phyloP scores from a whole-genome alignment of 148 eudicot species.

The Bassia scoparia region DNA sequence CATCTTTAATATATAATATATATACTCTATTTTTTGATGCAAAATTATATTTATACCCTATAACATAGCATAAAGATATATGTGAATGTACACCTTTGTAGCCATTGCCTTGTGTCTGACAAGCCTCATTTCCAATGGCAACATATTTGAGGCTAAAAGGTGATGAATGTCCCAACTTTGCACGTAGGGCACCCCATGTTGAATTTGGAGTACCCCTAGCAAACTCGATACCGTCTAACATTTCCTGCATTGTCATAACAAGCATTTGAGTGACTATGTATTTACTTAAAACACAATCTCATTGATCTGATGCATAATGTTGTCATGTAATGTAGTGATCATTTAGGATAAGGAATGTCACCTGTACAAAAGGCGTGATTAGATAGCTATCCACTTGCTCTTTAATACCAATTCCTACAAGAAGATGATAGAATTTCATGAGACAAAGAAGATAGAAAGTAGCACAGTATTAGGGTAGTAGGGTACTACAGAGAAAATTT shows the following conservation, averaged over 20 bases:
- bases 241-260: slow-evolving; percentile 34
- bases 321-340: too few relatives aligned
- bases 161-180: slow-evolving; percentile 64
- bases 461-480: too few relatives aligned
- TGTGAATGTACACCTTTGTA: slow-evolving; percentile 43
- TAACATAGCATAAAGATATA: too few relatives aligned
- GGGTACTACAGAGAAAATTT: too few relatives aligned
- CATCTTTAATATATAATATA: too few relatives aligned
- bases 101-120: slow-evolving; percentile 14
- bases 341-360: neutral
- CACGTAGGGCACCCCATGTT: slow-evolving; percentile 75
- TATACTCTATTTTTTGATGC: too few relatives aligned
- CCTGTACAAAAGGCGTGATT: neutral
- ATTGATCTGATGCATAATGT: too few relatives aligned
- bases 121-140: slow-evolving; percentile 80
- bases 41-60: too few relatives aligned
- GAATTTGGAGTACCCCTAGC: slow-evolving; percentile 64
- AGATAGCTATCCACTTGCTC: neutral
- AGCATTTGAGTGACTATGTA: too few relatives aligned
- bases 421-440: neutral
- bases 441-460: too few relatives aligned
- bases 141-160: slow-evolving; percentile 74
- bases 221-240: slow-evolving; percentile 76
- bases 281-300: too few relatives aligned
- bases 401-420: neutral